A percentile compares a stretch with the other conserved stretches of the same genome.
Evolutionary conservation across 129 eudicot genomes (phyloP).

Genomic region (Arctium minus): DNA sequence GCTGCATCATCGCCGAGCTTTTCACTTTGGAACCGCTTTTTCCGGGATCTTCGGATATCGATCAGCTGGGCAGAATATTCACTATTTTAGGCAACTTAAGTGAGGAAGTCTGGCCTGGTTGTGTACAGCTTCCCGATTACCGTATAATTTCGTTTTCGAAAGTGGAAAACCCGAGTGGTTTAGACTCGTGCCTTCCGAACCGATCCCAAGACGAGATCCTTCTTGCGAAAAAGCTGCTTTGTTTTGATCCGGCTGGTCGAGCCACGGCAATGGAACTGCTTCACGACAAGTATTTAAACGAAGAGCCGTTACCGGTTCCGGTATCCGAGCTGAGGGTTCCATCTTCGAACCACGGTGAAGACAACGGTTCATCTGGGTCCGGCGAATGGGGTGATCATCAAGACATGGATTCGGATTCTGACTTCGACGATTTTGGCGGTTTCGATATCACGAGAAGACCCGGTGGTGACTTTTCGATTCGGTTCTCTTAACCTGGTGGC

Average conservation of each 20-base stretch:
- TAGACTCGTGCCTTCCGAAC: slow-evolving; percentile 63
- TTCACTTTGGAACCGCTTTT: slow-evolving; percentile 76
- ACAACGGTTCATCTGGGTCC: slow-evolving; percentile 42
- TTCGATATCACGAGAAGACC: slow-evolving; percentile 36
- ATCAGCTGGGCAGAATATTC: slow-evolving; percentile 77
- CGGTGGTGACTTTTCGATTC: slow-evolving; percentile 59
- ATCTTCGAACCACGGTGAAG: slow-evolving; percentile 32
- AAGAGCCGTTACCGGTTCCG: slow-evolving; percentile 76
- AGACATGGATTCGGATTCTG: slow-evolving; percentile 67
- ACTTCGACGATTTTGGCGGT: slow-evolving; percentile 70
- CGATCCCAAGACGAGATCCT: slow-evolving; percentile 68
- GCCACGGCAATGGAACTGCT: slow-evolving; percentile 96
- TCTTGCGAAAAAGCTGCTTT: slow-evolving; percentile 57
- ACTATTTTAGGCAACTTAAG: slow-evolving; percentile 68
- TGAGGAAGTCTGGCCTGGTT: slow-evolving; percentile 75
- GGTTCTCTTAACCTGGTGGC: slow-evolving; percentile 39
- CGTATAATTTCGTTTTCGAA: slow-evolving; percentile 55
- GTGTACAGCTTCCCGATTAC: slow-evolving; percentile 73
- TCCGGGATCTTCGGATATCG: slow-evolving; percentile 87
- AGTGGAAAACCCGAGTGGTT: slow-evolving; percentile 70
- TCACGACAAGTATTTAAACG: slow-evolving; percentile 79
- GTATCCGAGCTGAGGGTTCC: slow-evolving; percentile 67
- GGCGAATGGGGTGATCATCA: slow-evolving; percentile 50
- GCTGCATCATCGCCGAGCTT: slow-evolving; percentile 88
- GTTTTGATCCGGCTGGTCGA: slow-evolving; percentile 72